Conservation (phyloP, 495 filamentous ascomycete genomes). For the Recurvomyces mirabilis region DNA sequence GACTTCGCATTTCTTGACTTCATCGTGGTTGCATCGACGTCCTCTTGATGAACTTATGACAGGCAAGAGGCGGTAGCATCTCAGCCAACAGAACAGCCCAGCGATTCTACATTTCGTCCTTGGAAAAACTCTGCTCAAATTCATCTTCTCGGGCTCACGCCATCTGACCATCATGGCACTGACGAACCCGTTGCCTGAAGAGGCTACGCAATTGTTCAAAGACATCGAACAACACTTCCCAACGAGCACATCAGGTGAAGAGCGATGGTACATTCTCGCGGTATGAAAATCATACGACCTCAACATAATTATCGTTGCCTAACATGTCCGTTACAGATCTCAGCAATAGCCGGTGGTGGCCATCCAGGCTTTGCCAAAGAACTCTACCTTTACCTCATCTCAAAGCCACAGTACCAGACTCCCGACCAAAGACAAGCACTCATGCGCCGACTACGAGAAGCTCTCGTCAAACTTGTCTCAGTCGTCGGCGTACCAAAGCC, state of each 20-base stretch:
- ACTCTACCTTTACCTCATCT: constrained; percentile 27
- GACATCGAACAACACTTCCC: constrained; percentile 42
- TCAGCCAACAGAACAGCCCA: too few relatives aligned
- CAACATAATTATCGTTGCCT: neutral
- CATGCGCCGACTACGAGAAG: constrained; percentile 28
- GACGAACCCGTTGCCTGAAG: constrained; percentile 27
- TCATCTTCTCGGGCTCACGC: too few relatives aligned
- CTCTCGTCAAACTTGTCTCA: constrained; percentile 27
- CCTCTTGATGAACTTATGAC: too few relatives aligned
- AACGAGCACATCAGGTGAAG: constrained; percentile 35
- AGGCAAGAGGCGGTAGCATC: too few relatives aligned
- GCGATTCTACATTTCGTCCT: too few relatives aligned
- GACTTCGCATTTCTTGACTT: too few relatives aligned
- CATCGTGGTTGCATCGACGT: too few relatives aligned
- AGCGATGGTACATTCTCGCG: constrained; percentile 49
- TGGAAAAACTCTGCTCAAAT: too few relatives aligned
- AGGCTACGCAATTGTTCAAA: constrained; percentile 37
- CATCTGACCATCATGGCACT: too few relatives aligned
- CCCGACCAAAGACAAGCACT: constrained; percentile 25
- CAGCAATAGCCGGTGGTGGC: constrained; percentile 23
- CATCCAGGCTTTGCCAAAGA: constrained; percentile 23
- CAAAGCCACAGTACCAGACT: constrained; percentile 21
- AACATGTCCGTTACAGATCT: constrained; percentile 20
- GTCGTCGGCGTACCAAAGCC: constrained; percentile 27
- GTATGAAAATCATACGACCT: constrained; percentile 19